Evolutionary conservation across 176 grass and related monocot species (phyloP).

Genomic region (Oryza officinalis): DNA sequence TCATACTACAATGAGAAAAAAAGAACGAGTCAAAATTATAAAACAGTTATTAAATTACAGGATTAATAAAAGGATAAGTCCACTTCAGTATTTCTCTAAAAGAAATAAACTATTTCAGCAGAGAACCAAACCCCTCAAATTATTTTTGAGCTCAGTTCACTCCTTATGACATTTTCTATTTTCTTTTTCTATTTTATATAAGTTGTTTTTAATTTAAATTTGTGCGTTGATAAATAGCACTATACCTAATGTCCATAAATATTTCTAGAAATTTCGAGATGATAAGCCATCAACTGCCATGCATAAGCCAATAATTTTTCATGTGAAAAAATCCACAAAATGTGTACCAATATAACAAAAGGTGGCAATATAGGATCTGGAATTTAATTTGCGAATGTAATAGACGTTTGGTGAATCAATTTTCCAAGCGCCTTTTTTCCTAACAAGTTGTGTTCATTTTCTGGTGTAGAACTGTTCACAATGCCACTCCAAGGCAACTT

Average conservation of each 20-base stretch:
- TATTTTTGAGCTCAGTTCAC: no score
- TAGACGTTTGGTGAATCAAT: background rate
- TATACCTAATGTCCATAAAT: background rate
- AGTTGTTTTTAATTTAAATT: background rate
- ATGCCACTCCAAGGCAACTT: slow-evolving; percentile 26
- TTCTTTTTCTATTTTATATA: no score
- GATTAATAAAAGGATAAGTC: no score
- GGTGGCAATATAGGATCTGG: background rate
- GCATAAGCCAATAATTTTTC: background rate
- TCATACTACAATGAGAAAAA: no score
- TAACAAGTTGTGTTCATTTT: background rate
- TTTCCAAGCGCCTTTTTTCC: background rate
- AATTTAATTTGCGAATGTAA: background rate
- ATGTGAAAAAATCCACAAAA: background rate
- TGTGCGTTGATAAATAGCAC: background rate
- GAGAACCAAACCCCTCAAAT: no score
- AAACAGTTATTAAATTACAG: background rate
- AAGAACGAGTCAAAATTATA: no score
- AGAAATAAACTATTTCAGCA: no score
- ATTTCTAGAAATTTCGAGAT: background rate
- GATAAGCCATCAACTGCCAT: background rate
- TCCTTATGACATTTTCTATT: no score
- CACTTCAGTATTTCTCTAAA: no score
- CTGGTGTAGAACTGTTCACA: background rate
- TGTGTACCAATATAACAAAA: background rate